These are phyloP conservation scores for Stemphylium beticola DNA, from an alignment of 2,329 filamentous ascomycete species.

Conservation along the genomic window DNA sequence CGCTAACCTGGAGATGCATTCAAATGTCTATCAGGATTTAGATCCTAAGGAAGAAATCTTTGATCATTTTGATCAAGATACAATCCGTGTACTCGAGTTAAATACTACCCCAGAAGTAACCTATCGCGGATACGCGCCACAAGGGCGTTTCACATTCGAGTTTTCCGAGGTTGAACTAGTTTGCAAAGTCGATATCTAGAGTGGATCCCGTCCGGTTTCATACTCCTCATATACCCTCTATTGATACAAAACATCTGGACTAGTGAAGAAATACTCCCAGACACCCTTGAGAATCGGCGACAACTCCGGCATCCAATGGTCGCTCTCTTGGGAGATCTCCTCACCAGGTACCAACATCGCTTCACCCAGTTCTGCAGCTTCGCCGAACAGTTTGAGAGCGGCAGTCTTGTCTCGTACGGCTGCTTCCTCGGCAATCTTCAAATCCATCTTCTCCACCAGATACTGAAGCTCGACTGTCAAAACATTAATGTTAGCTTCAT, in stretches of 20 bases:
- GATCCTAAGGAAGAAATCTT: too few species aligned
- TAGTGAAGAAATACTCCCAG: slow-evolving; percentile 4
- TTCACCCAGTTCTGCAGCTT: not conserved
- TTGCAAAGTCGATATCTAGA: too few species aligned
- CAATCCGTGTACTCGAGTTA: too few species aligned
- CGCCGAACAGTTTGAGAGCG: not conserved
- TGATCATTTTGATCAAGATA: too few species aligned
- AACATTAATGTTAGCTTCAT: not conserved
- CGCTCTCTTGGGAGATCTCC: not conserved
- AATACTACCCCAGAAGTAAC: too few species aligned
- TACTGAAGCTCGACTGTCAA: not conserved
- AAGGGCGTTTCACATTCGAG: too few species aligned
- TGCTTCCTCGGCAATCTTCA: not conserved
- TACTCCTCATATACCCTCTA: not conserved
- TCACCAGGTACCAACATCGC: not conserved
- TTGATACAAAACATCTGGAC: not conserved
- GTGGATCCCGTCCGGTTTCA: too few species aligned
- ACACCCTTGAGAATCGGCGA: not conserved
- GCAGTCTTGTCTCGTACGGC: not conserved
- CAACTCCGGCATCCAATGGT: not conserved
- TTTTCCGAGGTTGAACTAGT: too few species aligned
- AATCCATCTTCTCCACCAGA: not conserved
- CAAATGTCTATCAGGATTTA: too few species aligned
- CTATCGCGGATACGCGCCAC: too few species aligned
- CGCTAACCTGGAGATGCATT: too few species aligned